Evolutionary conservation across 2,329 filamentous ascomycete species (phyloP), one percentile per base, ranked within the genome.

Genomic region (Neurospora sp.): DNA sequence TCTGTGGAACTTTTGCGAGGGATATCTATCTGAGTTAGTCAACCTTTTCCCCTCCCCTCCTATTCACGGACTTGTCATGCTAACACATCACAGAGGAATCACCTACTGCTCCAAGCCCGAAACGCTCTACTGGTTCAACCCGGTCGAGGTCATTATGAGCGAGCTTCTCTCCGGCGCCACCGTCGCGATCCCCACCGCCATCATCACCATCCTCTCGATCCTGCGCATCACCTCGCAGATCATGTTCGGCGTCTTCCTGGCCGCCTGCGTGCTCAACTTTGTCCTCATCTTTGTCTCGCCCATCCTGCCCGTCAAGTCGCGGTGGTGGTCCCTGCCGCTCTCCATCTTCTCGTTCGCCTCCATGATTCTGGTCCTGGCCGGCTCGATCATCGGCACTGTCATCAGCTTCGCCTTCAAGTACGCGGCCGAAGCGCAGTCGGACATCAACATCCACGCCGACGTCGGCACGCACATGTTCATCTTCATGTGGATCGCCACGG

Each of bases 1-100:
- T 6, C 82, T 97, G 52, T 98, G 95, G 95, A 91, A 89, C 71
- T 97, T 91, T 79, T 98, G 95, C 80, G 92, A 97, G 79, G 94
- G 94, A 23, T 96, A 83, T 87, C 69, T 85, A 87, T 74, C 46
- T 3, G 84, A 90, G 80, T 87, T 77, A 69, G 84, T 78, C 8
- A 43, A 67, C 43, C 37, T 8, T 43, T 46, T 3, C 19, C 8
- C 28, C 40, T 23, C 6, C 10, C 28, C 40, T 19, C 6, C 10
- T 10, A 67, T 17, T 6, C 28, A 33, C 28, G 41, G 67, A 68
- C 66, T 67, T 3, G 82, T 23, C 46, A 88, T 23, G 86, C 88
- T 72, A 84, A 91, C 52, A 36, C 77, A 83, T 15, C 23, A 62
- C 71, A 85, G 89, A 75, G 92, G 92, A 43, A 88, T 96, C 72